Base-by-base conservation (phyloP, 331 rosid species). In the Phaseolus coccineus region DNA sequence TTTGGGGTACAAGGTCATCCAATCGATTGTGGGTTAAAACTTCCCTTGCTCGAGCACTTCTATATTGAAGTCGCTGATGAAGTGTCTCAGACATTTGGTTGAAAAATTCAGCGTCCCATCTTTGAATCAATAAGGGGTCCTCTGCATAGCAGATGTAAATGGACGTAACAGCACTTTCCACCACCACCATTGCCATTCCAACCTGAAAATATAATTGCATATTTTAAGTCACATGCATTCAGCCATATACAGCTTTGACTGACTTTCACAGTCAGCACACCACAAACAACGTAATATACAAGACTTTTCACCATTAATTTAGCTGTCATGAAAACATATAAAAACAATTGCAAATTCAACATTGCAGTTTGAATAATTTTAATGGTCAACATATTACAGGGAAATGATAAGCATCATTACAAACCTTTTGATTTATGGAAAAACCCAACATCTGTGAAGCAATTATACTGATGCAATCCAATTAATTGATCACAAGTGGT, bases 151-250 rank as follows among this genome's bases (percentile, higher is more conserved):
- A 96, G 3, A 96, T 91, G 51, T 96, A 96, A 73, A 96, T 93
- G 24, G 97, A 96, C 39, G 99, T 96, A 77, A 93, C 98, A 0
- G 99, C 98, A 76, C 99, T 93, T 83, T 96, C 99, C 82, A 96
- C 99, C 77, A 96, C 96, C 57, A 88, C 99, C 93, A 93, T 93
- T 56, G 98, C 99, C 73, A 93, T 58, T 77, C 99, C 99, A 82
- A 93, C 94, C 99, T 96, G 91, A 69, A 19, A 84, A 24, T 44
- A 37, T 24, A 53, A 39, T 67, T 62, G 58, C 53, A 73, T 33
- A 22, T 53, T 24, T 53, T 68, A 73, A 27, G 25, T 52, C 51
- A 35, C 50, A 28, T 27, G 42, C 33, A 24, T 56, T 69, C 82
- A 72, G 62, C 66, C 19, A 6, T 37, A n/a, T 37, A 27, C 78